These are phyloP conservation scores for Alternaria ventricosa DNA, from an alignment of 2,329 filamentous ascomycete species.

Conservation along the genomic window DNA sequence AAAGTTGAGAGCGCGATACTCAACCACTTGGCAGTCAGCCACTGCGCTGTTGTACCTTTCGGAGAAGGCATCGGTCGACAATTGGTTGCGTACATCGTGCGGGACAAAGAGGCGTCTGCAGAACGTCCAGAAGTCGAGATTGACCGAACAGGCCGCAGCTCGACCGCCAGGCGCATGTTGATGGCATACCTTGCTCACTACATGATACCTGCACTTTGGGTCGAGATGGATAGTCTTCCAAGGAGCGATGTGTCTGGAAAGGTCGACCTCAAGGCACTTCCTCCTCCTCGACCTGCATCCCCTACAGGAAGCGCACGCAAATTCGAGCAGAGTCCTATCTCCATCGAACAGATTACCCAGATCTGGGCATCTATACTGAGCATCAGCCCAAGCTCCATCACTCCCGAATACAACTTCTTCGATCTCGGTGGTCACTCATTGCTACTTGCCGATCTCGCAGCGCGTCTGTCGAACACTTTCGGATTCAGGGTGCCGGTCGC, in stretches of 20 bases:
- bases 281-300: slow-evolving; percentile 62
- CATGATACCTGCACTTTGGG: slow-evolving; percentile 83
- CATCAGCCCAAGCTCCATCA: slow-evolving; percentile 67
- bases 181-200: slow-evolving; percentile 75
- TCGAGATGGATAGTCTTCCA: slow-evolving; percentile 72
- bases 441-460: slow-evolving; percentile 77
- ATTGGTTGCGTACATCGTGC: slow-evolving; percentile 77
- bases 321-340: slow-evolving; percentile 68
- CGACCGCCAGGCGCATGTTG: slow-evolving; percentile 69
- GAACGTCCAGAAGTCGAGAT: slow-evolving; percentile 69
- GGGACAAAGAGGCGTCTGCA: slow-evolving; percentile 65
- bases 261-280: slow-evolving; percentile 74
- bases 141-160: slow-evolving; percentile 74
- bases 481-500: slow-evolving; percentile 76
- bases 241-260: slow-evolving; percentile 83
- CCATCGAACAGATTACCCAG: slow-evolving; percentile 70
- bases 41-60: slow-evolving; percentile 75
- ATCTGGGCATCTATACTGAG: slow-evolving; percentile 76
- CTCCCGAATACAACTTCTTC: slow-evolving; percentile 77
- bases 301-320: slow-evolving; percentile 55
- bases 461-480: slow-evolving; percentile 70
- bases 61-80: slow-evolving; percentile 79
- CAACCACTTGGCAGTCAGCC: slow-evolving; percentile 71
- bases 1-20: slow-evolving; percentile 78
- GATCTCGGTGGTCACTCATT: slow-evolving; percentile 81